Conservation (phyloP, 805 yeast species). For the Yarrowia hollandica region DNA sequence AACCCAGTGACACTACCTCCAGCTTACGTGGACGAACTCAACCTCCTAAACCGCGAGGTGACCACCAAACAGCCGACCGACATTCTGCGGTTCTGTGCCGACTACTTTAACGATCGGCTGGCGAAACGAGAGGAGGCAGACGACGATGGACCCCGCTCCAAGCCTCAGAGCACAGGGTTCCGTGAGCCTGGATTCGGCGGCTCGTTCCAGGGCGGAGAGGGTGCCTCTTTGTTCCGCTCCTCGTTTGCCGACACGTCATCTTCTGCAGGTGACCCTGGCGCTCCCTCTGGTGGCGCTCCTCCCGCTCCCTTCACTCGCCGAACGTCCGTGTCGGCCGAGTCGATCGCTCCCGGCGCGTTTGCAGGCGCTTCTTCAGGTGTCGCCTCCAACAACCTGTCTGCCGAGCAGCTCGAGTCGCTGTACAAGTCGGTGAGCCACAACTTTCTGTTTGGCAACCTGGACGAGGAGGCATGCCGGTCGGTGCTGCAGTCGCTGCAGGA, state of each 20-base stretch:
- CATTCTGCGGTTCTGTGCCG: slow-evolving; percentile 71
- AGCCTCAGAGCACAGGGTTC: slow-evolving; percentile 1
- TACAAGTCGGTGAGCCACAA: slow-evolving; percentile 72
- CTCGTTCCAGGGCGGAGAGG: not conserved
- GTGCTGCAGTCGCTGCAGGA: slow-evolving; percentile 84
- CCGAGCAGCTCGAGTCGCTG: slow-evolving; percentile 65
- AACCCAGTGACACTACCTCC: slow-evolving; percentile 39
- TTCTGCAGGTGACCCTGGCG: slow-evolving; percentile 17
- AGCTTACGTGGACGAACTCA: slow-evolving; percentile 54
- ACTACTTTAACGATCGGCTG: slow-evolving; percentile 63
- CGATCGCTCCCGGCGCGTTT: slow-evolving; percentile 34
- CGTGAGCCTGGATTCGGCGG: slow-evolving; percentile 19
- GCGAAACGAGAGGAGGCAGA: slow-evolving; percentile 41
- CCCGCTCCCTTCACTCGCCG: slow-evolving; percentile 51
- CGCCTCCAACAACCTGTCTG: slow-evolving; percentile 30
- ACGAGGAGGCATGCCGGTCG: slow-evolving; percentile 69
- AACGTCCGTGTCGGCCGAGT: slow-evolving; percentile 85
- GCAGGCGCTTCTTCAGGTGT: slow-evolving; percentile 30
- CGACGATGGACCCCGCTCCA: slow-evolving; percentile 26
- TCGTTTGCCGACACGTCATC: slow-evolving; percentile 6
- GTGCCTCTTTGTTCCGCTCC: not conserved
- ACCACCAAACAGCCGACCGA: slow-evolving; percentile 60
- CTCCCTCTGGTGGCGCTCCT: slow-evolving; percentile 32
- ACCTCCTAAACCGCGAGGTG: slow-evolving; percentile 61
- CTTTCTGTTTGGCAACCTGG: slow-evolving; percentile 82